Base-by-base conservation (phyloP, 169 alveolate genomes). In the Cyclospora cayetanensis region DNA sequence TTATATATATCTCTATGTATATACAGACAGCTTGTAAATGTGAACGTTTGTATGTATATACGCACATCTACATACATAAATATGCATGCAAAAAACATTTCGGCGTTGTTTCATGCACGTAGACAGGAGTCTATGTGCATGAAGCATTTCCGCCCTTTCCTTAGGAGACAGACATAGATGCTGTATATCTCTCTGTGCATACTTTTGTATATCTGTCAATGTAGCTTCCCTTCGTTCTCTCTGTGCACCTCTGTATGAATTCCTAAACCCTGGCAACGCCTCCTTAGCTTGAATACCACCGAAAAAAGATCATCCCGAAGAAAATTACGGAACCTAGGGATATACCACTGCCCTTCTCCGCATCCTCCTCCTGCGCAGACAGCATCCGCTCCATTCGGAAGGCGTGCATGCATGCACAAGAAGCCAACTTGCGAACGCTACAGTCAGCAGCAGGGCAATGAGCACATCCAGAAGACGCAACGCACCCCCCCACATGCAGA, bases 251-350 rank as follows among this genome's bases (percentile, higher is more conserved):
- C n/a, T n/a, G n/a, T n/a, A n/a, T n/a, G n/a, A n/a, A n/a, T n/a
- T n/a, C n/a, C n/a, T n/a, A n/a, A n/a, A n/a, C n/a, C n/a, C n/a
- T n/a, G n/a, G n/a, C n/a, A n/a, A n/a, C n/a, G n/a, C n/a, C 42
- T 7, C 89, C 41, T 11, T 1, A 18, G 74, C 90, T 66, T 18
- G 80, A 9, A 34, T 82, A 82, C 90, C 90, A 82, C 60, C 90
- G 52, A 3, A 82, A 39, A 22, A 82, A 35, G 27, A 82, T 65
- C 27, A 66, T 46, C 20, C 55, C 76, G 42, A 82, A 82, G 79
- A 82, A 82, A n/a, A 82, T 82, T 1, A 82, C 63, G 7, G 90
- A 34, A 5, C 90, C 90, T 7, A 82, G 7, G 20, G 90, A 82
- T 18, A 82, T 60, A 22, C 90, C 90, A 4, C 79, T 27, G 35